A percentile compares a stretch with the other conserved stretches of the same genome.
Evolutionary conservation across 2,329 filamentous ascomycete genomes (phyloP).

Genomic region (Penicillium sp.): DNA sequence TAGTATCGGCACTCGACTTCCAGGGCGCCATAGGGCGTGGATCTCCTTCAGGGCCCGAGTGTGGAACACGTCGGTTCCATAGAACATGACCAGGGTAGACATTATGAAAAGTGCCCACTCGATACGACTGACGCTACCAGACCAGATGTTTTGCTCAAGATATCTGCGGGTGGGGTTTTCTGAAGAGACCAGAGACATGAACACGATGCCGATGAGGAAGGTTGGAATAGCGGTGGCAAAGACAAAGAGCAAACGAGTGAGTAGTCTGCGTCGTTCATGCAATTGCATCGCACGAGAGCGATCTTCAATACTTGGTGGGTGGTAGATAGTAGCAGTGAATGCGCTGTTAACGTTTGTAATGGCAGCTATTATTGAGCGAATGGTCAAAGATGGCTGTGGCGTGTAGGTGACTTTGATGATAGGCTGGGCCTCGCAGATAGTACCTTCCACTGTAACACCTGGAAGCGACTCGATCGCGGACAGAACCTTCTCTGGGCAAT

Average conservation of each 20-base stretch:
- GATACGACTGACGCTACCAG: constrained; percentile 71
- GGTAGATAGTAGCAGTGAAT: constrained; percentile 72
- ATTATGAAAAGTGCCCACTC: constrained; percentile 81
- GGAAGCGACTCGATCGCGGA: constrained; percentile 51
- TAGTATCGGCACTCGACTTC: constrained; percentile 72
- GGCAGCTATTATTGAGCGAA: constrained; percentile 71
- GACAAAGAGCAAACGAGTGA: constrained; percentile 73
- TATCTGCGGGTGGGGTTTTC: constrained; percentile 63
- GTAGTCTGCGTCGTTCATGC: constrained; percentile 69
- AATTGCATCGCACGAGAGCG: constrained; percentile 73
- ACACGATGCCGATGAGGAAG: constrained; percentile 85
- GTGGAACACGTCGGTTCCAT: constrained; percentile 85
- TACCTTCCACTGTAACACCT: constrained; percentile 43
- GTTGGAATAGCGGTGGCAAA: constrained; percentile 75
- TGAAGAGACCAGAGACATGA: constrained; percentile 77
- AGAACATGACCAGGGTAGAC: constrained; percentile 85
- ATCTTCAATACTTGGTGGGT: constrained; percentile 82
- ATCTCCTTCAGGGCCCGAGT: constrained; percentile 78
- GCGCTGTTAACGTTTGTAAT: constrained; percentile 69
- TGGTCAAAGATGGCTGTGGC: constrained; percentile 72
- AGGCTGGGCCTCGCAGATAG: constrained; percentile 64
- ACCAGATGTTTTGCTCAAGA: constrained; percentile 71
- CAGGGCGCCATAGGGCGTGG: constrained; percentile 73
- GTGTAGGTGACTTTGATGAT: constrained; percentile 72
- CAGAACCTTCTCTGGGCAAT: constrained; percentile 62